Percentiles rank a stretch among this genome's conserved stretches.
These are phyloP conservation scores for Erigeron philadelphicus DNA, from an alignment of 140 eudicot genomes.

Conservation along the genomic window DNA sequence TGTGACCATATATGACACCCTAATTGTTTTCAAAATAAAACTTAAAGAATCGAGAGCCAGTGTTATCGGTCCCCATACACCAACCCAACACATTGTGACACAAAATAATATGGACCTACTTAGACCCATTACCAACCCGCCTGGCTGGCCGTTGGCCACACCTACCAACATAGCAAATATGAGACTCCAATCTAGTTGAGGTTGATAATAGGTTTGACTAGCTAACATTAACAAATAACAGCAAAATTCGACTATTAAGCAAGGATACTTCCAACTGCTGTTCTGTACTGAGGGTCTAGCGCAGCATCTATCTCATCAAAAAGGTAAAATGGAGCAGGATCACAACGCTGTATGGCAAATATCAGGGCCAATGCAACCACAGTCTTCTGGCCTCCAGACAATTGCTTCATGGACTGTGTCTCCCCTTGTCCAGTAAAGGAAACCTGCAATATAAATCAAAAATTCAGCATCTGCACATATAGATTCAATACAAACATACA, in stretches of 20 bases:
- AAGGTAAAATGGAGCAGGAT: slow-evolving; percentile 98
- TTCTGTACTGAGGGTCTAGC: slow-evolving; percentile 93
- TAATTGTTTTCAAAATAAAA: too few species aligned
- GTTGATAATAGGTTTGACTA: not conserved
- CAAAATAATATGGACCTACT: too few species aligned
- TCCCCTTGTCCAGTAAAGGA: slow-evolving; percentile 99
- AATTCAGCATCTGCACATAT: not conserved
- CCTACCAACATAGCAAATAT: too few species aligned
- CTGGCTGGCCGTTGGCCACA: too few species aligned
- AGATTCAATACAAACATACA: not conserved
- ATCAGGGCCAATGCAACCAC: slow-evolving; percentile 91
- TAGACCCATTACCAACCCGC: too few species aligned
- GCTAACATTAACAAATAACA: not conserved
- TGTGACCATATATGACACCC: too few species aligned
- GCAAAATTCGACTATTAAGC: not conserved
- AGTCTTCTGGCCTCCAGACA: slow-evolving; percentile 98
- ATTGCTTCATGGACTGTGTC: slow-evolving; percentile 95
- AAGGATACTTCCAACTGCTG: slow-evolving; percentile 99
- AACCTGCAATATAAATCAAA: slow-evolving; percentile 48
- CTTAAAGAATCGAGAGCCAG: too few species aligned
- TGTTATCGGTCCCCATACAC: too few species aligned
- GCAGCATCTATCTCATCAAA: slow-evolving; percentile 99
- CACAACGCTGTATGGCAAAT: slow-evolving; percentile 93
- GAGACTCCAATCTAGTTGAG: not conserved
- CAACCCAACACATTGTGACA: too few species aligned